These are phyloP conservation scores for Cornus kousa DNA, from an alignment of 148 eudicot genomes.

Conservation along the genomic window DNA sequence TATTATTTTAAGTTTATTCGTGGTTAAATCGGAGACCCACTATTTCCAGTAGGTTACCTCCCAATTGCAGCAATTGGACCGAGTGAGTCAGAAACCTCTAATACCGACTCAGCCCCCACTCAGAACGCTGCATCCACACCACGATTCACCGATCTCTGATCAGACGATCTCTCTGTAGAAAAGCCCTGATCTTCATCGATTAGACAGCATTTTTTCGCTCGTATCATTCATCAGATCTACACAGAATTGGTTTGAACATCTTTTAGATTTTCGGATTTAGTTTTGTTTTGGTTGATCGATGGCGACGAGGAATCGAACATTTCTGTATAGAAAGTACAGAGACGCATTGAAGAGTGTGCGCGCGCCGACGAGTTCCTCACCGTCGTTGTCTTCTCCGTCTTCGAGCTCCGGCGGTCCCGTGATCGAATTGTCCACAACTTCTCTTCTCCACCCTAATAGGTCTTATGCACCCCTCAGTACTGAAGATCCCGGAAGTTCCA, in stretches of 20 bases:
- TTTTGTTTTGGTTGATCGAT: slow-evolving; percentile 23
- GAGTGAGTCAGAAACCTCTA: neutral
- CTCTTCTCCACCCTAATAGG: slow-evolving; percentile 48
- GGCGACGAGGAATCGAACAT: slow-evolving; percentile 81
- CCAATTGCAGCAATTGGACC: neutral
- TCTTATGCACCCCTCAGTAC: slow-evolving; percentile 40
- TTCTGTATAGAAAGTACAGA: slow-evolving; percentile 66
- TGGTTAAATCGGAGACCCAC: too few species aligned
- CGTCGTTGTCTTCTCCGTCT: slow-evolving; percentile 15
- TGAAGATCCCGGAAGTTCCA: neutral
- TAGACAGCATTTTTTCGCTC: neutral
- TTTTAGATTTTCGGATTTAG: neutral
- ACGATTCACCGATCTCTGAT: slow-evolving; percentile 1
- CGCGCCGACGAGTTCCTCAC: slow-evolving; percentile 35
- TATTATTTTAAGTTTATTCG: too few species aligned
- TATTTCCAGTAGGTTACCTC: too few species aligned
- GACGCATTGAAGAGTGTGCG: slow-evolving; percentile 86
- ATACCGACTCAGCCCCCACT: neutral
- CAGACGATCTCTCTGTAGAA: neutral
- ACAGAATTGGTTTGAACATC: neutral
- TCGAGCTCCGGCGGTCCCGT: slow-evolving; percentile 29
- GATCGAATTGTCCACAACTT: slow-evolving; percentile 51
- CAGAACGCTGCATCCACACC: neutral
- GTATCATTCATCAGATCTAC: slow-evolving; percentile 3
- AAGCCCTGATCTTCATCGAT: neutral